phyloP scores from a whole-genome alignment of 176 grass and related monocot genomes.

The sorghum (Sorghum bicolor) region Sorghum_bicolor_NCBIv3 NC_012875.2:1296001-1296500 shows the following conservation, averaged over 20 bases:
- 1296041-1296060: constrained; percentile 81
- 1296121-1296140: neutral
- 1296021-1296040: constrained; percentile 96
- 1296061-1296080: constrained; percentile 92
- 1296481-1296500: neutral
- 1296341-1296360: neutral
- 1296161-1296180: constrained; percentile 79
- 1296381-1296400: neutral
- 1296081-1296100: constrained; percentile 20
- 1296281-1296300: neutral
- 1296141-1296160: neutral
- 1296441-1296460: neutral
- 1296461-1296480: neutral
- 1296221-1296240: constrained; percentile 89
- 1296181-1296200: constrained; percentile 97
- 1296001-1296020: constrained; percentile 91
- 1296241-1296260: constrained; percentile 90
- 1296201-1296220: constrained; percentile 81
- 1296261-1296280: neutral
- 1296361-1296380: neutral
- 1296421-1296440: neutral
- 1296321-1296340: neutral
- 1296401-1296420: neutral
- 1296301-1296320: neutral
- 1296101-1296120: neutral